A percentile compares a stretch with the other conserved stretches of the same genome.
phyloP scores from a whole-genome alignment of 768 basidiomycete species.

The Termitomyces titanicus region DNA sequence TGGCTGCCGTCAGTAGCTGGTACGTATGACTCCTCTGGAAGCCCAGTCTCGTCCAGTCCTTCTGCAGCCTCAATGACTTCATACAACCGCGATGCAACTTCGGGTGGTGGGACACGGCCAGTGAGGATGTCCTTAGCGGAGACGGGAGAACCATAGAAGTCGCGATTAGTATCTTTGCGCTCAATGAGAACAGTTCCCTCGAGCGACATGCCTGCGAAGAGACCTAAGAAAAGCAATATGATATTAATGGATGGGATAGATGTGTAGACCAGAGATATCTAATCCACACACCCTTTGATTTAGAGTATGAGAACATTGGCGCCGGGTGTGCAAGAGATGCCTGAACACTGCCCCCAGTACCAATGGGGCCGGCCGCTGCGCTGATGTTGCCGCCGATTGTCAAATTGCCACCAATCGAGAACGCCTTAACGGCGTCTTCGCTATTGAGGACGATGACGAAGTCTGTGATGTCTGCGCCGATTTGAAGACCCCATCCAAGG shows the following conservation, averaged over 20 bases:
- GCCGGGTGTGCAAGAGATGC: constrained; percentile 88
- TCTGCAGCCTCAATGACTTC: constrained; percentile 97
- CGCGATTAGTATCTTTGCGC: constrained; percentile 92
- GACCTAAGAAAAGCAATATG: constrained; percentile 42
- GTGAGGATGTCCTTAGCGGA: constrained; percentile 89
- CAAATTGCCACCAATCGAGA: constrained; percentile 93
- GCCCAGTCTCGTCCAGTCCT: constrained; percentile 80
- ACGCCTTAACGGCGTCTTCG: constrained; percentile 93
- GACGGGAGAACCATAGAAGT: constrained; percentile 91
- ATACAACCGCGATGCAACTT: constrained; percentile 88
- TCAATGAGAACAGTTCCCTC: constrained; percentile 95
- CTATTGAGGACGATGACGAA: constrained; percentile 97
- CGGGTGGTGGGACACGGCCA: constrained; percentile 95
- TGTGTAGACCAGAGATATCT: neutral
- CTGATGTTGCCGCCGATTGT: constrained; percentile 90
- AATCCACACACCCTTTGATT: constrained; percentile 74
- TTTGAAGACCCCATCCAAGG: constrained; percentile 92
- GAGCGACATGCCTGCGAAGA: constrained; percentile 92
- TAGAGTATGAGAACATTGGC: constrained; percentile 96
- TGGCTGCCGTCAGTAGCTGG: constrained; percentile 64
- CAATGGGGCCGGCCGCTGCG: constrained; percentile 88
- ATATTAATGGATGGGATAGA: neutral
- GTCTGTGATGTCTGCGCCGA: constrained; percentile 92
- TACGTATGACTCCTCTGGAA: constrained; percentile 79
- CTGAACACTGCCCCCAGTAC: constrained; percentile 89